A percentile compares a stretch with the other conserved stretches of the same genome.
Evolutionary conservation across 441 rosid genomes (phyloP).

Genomic region (Corymbia calophylla): DNA sequence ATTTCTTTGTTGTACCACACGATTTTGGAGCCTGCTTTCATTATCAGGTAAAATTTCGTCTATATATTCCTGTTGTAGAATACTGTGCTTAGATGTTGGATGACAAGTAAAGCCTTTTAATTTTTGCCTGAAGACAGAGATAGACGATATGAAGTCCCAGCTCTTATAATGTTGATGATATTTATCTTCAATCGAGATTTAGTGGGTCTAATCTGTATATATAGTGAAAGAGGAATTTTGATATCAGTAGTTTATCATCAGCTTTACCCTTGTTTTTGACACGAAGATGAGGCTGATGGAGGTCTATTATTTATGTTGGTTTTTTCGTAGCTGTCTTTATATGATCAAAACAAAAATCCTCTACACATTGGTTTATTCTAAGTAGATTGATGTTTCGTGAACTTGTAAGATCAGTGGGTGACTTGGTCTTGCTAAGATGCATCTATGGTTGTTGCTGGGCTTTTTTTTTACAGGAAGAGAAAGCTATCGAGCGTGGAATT

Average conservation of each 20-base stretch:
- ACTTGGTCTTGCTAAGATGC: not conserved
- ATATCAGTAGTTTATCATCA: not conserved
- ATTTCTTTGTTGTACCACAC: constrained; percentile 91
- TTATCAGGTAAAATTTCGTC: constrained; percentile 45
- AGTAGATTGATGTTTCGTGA: not conserved
- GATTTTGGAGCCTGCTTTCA: constrained; percentile 97
- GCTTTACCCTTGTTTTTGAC: not conserved
- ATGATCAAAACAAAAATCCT: not conserved
- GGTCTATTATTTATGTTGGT: not conserved
- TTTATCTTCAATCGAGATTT: not conserved
- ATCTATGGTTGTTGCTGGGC: not conserved
- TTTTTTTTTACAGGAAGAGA: constrained; percentile 63
- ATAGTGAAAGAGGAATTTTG: not conserved
- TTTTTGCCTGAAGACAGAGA: not conserved
- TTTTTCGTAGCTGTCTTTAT: not conserved
- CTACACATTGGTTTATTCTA: not conserved
- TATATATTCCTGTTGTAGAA: not conserved
- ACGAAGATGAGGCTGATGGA: not conserved
- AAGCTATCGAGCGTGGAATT: constrained; percentile 79
- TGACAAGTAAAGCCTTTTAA: not conserved
- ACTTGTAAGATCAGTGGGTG: not conserved
- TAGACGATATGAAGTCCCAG: not conserved
- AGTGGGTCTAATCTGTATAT: not conserved
- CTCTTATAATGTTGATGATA: not conserved
- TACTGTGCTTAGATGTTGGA: not conserved